Evolutionary conservation across 2,329 filamentous ascomycete species (phyloP).

Genomic region (Chaetomium globosum): DNA sequence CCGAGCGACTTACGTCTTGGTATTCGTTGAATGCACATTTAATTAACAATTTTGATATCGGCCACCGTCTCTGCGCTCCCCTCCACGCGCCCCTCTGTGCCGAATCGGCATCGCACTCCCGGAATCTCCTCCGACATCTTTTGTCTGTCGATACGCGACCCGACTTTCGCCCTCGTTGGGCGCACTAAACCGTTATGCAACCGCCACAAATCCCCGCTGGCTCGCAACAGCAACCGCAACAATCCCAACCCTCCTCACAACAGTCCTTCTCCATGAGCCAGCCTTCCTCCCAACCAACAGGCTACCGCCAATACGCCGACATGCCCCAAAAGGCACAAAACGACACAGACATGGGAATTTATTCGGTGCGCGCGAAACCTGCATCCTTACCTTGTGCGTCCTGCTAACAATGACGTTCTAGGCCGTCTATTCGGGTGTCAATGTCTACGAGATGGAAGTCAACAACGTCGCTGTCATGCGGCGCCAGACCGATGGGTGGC

Average conservation of each 20-base stretch:
- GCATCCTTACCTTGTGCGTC: constrained; percentile 7
- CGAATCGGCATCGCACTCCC: background rate
- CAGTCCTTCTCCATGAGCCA: constrained; percentile 62
- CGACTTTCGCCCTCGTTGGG: background rate
- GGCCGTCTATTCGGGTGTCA: constrained; percentile 92
- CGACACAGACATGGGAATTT: constrained; percentile 59
- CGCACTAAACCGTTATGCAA: constrained; percentile 32
- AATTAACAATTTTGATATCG: background rate
- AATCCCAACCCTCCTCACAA: constrained; percentile 55
- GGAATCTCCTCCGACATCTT: constrained; percentile 30
- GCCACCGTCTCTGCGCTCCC: constrained; percentile 22
- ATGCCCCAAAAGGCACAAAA: constrained; percentile 42
- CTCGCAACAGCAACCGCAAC: constrained; percentile 35
- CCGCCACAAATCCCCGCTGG: constrained; percentile 37
- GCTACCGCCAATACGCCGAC: constrained; percentile 49
- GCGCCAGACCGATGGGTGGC: constrained; percentile 88
- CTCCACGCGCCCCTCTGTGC: constrained; percentile 11
- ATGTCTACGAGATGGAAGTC: constrained; percentile 98
- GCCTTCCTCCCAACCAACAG: constrained; percentile 50
- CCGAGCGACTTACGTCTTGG: background rate
- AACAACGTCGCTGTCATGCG: constrained; percentile 94
- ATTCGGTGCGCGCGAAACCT: constrained; percentile 54
- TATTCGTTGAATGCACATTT: background rate
- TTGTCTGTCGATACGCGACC: background rate
- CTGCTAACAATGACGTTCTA: constrained; percentile 37